Conservation (phyloP, 1,139 yeast species). For the Lodderomyces oxycetoniae region DNA sequence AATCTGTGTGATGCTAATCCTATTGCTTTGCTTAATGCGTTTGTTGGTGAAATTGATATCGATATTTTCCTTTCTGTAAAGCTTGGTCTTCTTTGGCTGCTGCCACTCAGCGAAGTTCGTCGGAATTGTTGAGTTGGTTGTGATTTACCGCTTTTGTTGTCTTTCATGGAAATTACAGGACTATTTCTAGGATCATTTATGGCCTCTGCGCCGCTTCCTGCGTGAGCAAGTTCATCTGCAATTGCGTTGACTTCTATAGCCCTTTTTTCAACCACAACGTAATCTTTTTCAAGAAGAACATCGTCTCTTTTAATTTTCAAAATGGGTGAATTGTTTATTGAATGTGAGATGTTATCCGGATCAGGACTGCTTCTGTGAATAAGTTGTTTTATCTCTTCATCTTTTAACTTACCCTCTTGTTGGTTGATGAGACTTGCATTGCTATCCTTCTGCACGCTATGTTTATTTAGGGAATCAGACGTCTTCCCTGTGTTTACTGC, state of each 20-base stretch:
- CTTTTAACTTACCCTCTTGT: too few species aligned
- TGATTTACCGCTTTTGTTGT: background rate
- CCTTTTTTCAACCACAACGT: constrained; percentile 90
- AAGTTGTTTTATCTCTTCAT: constrained; percentile 43
- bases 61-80: constrained; percentile 58
- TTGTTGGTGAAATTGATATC: constrained; percentile 77
- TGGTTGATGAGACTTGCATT: too few species aligned
- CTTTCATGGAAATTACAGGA: too few species aligned
- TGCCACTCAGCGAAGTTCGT: constrained; percentile 8
- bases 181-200: constrained; percentile 21
- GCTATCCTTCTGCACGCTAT: too few species aligned
- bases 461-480: too few species aligned
- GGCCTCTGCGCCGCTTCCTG: constrained; percentile 56
- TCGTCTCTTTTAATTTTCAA: constrained; percentile 33
- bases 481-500: too few species aligned
- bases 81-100: constrained; percentile 43
- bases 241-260: constrained; percentile 93
- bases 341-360: constrained; percentile 26
- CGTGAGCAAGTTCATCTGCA: constrained; percentile 82
- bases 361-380: constrained; percentile 43
- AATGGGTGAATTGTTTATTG: constrained; percentile 14
- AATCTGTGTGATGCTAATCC: constrained; percentile 84
- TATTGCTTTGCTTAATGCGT: constrained; percentile 82
- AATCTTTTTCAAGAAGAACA: constrained; percentile 64
- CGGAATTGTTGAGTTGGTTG: constrained; percentile 1